Evolutionary conservation across 1,284 basidiomycete species (phyloP).

Genomic region (Volvariella volvacea): DNA sequence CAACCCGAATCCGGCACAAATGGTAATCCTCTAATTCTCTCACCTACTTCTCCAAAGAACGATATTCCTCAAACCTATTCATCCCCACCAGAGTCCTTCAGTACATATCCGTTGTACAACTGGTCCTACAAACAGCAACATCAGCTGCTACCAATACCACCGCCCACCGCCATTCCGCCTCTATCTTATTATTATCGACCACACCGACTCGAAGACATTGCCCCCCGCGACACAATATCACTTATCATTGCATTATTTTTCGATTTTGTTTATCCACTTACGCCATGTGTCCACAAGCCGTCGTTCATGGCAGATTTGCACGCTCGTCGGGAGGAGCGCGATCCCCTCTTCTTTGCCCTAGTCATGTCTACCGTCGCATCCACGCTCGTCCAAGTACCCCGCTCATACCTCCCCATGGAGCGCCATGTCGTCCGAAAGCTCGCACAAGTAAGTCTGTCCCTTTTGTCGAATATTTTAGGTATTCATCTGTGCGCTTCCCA

Average conservation of each 20-base stretch:
- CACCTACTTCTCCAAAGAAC: conserved; percentile 24
- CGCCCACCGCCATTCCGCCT: conserved; percentile 53
- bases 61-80: conserved; percentile 38
- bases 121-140: conserved; percentile 69
- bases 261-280: conserved; percentile 83
- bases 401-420: conserved; percentile 78
- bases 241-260: conserved; percentile 82
- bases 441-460: conserved; percentile 37
- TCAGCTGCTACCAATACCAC: conserved; percentile 32
- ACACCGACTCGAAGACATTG: conserved; percentile 67
- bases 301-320: conserved; percentile 83
- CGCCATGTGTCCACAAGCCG: conserved; percentile 76
- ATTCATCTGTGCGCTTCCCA: conserved; percentile 20
- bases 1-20: conserved; percentile 24
- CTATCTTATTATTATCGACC: conserved; percentile 65
- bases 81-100: conserved; percentile 43
- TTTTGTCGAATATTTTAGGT: not conserved
- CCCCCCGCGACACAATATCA: conserved; percentile 68
- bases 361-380: conserved; percentile 81
- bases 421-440: conserved; percentile 69
- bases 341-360: conserved; percentile 81
- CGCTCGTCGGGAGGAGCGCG: conserved; percentile 68
- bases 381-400: conserved; percentile 77
- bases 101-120: conserved; percentile 59
- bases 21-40: conserved; percentile 20